Base-by-base conservation (phyloP, 1,139 yeast genomes). In the Suhomyces panamericanus region DNA sequence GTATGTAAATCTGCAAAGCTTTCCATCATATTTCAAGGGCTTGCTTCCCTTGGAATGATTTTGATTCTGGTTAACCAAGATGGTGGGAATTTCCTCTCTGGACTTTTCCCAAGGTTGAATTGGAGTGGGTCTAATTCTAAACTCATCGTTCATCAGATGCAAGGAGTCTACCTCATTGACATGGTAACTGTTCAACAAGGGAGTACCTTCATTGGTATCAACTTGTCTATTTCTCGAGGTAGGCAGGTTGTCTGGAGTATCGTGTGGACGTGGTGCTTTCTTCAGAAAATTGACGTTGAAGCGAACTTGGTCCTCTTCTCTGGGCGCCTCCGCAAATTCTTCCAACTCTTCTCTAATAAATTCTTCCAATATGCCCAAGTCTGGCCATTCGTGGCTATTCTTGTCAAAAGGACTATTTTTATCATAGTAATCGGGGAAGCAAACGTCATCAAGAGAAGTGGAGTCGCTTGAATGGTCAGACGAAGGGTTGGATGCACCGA, bases 361-460 rank as follows among this genome's bases (percentile, higher is more conserved):
- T 53, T 89, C 96, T 52, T 83, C 84, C 51, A 91, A 67, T 1
- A 87, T 79, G 32, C 71, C 61, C 32, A 88, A 69, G 59, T 93
- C 97, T 0, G 98, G 98, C 98, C 97, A 91, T 38, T 56, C 56
- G 35, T 46, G 52, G 13, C 49, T 47, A 28, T 47, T 50, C 24
- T 59, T 57, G 35, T 52, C 55, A 32, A 59, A 63, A 35, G 55
- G 37, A 16, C 58, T 59, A 20, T 50, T 50, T 15, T 59, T 60
- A 35, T 66, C 73, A 49, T 70, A 69, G 53, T 72, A 73, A 43
- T 72, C 76, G 1, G 58, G 62, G 44, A 55, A 60, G 35, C 57
- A 53, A 35, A 93, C 99, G 64, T 93, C 98, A 59, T 86, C 91
- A 47, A 91, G 67, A 0, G 96, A 86, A 1, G 78, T 70, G 6